Percentiles rank a stretch among this genome's conserved stretches.
Conservation (phyloP, 2,329 filamentous ascomycete genomes). For the Bipolaris victoriae region DNA sequence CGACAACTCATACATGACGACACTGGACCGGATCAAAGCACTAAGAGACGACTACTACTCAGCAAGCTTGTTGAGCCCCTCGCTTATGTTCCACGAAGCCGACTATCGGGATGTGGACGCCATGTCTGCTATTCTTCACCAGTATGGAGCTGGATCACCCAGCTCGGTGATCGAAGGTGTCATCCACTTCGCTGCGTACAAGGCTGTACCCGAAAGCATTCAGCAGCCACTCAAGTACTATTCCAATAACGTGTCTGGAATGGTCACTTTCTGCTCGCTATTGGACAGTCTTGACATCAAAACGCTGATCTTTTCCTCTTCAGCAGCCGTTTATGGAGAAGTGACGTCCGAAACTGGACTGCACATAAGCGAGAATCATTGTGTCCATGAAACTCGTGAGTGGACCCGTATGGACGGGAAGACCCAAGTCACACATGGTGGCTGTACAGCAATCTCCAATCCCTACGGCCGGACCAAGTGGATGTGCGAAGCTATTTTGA, state of each 20-base stretch:
- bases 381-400: constrained; percentile 47
- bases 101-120: constrained; percentile 48
- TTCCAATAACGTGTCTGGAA: constrained; percentile 66
- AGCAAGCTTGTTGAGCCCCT: constrained; percentile 27
- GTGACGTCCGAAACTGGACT: constrained; percentile 38
- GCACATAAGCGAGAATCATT: constrained; percentile 60
- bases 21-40: constrained; percentile 34
- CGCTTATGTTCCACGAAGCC: constrained; percentile 51
- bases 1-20: constrained; percentile 47
- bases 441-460: constrained; percentile 55
- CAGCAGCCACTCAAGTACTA: constrained; percentile 65
- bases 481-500: constrained; percentile 68
- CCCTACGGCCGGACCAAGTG: constrained; percentile 69
- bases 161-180: constrained; percentile 59
- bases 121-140: constrained; percentile 14
- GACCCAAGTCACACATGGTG: constrained; percentile 5
- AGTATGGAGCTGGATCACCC: constrained; percentile 28
- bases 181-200: constrained; percentile 70
- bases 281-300: constrained; percentile 64
- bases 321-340: constrained; percentile 59
- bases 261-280: constrained; percentile 61
- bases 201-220: constrained; percentile 67
- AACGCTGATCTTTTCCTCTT: constrained; percentile 68
- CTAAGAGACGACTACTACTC: constrained; percentile 3
- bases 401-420: constrained; percentile 4